Evolutionary conservation across 345 rosid species (phyloP).

Genomic region (Hirschfeldia incana): DNA sequence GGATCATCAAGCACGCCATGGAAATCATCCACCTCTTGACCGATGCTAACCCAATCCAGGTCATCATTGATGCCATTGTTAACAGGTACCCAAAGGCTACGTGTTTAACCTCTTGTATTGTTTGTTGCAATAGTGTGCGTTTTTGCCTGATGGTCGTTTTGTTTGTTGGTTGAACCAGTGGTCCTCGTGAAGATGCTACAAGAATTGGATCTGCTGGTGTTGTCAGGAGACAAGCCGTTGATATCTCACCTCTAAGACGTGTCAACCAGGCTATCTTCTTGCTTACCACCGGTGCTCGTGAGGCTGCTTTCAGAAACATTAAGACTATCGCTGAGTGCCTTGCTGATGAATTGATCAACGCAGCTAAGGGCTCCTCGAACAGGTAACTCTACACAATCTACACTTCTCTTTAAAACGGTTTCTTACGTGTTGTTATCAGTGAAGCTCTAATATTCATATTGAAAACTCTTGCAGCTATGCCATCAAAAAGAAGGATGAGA

Average conservation of each 20-base stretch:
- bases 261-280: slow-evolving; percentile 77
- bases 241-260: slow-evolving; percentile 77
- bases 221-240: slow-evolving; percentile 88
- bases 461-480: slow-evolving; percentile 53
- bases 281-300: slow-evolving; percentile 83
- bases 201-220: slow-evolving; percentile 90
- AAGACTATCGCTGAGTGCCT: slow-evolving; percentile 86
- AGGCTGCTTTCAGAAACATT: slow-evolving; percentile 76
- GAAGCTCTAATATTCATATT: neutral
- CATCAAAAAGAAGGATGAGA: slow-evolving; percentile 84
- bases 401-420: neutral
- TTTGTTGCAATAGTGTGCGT: neutral
- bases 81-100: slow-evolving; percentile 53
- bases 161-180: slow-evolving; percentile 43
- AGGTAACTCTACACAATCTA: slow-evolving; percentile 40
- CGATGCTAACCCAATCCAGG: slow-evolving; percentile 79
- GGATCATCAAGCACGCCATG: slow-evolving; percentile 76
- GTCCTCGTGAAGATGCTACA: slow-evolving; percentile 86
- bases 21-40: slow-evolving; percentile 71
- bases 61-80: slow-evolving; percentile 71
- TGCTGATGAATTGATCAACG: slow-evolving; percentile 89
- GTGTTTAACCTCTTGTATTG: neutral
- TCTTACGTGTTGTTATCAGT: neutral
- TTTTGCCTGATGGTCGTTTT: slow-evolving; percentile 1
- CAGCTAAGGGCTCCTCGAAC: slow-evolving; percentile 88